Conservation (phyloP, 257 asterid species). For the Gentiana macrophylla region DNA sequence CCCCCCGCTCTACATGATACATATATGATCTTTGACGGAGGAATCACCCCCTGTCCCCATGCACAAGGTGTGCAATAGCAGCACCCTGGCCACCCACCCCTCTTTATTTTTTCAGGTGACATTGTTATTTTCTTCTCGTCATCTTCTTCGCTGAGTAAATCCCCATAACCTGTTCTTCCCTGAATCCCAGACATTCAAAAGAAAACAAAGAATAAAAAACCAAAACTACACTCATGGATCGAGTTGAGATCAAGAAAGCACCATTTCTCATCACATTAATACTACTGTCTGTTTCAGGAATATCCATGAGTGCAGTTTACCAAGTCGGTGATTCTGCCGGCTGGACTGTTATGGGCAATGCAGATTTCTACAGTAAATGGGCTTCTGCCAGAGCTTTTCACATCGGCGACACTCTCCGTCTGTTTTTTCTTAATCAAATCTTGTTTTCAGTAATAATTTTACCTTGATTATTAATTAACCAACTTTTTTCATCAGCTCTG, state of each 20-base stretch:
- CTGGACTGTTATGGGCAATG: conserved; percentile 28
- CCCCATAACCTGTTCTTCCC: too few species aligned
- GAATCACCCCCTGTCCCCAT: too few species aligned
- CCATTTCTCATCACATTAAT: conserved; percentile 7
- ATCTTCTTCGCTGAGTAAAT: too few species aligned
- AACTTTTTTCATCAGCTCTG: background rate
- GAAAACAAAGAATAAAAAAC: background rate
- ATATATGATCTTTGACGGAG: too few species aligned
- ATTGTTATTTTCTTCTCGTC: background rate
- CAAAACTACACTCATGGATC: conserved; percentile 17
- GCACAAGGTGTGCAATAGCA: too few species aligned
- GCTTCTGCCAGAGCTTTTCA: conserved; percentile 34
- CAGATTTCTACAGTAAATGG: conserved; percentile 38
- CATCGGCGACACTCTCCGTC: conserved; percentile 37
- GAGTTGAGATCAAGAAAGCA: conserved; percentile 5
- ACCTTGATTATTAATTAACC: background rate
- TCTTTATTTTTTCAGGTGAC: too few species aligned
- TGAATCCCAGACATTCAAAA: too few species aligned
- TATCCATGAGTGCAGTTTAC: conserved; percentile 16
- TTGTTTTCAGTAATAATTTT: background rate
- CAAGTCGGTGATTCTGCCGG: conserved; percentile 45
- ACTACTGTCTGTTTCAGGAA: conserved; percentile 9
- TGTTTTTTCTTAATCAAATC: background rate
- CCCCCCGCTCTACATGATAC: too few species aligned
- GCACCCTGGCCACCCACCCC: too few species aligned